Base-by-base conservation (phyloP, 2,329 filamentous ascomycete species). In the Penicillium sp. region DNA sequence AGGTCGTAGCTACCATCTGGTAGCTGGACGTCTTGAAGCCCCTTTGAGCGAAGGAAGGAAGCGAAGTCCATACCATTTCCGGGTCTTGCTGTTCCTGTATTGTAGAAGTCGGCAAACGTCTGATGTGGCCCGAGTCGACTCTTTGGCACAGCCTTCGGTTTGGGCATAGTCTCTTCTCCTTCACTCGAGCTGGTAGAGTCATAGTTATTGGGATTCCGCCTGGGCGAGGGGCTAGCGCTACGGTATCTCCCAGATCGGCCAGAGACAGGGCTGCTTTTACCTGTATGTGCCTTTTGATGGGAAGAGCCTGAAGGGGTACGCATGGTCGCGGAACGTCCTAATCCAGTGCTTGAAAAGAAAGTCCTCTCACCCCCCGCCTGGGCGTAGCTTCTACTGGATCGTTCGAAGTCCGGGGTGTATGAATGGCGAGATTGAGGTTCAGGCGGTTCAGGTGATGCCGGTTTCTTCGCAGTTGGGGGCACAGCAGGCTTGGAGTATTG, bases 321-420 rank as follows among this genome's bases (percentile, higher is more conserved):
- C 53, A 79, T 78, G 62, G 80, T 85, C 12, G 79, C 72, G 50
- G 83, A 83, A 42, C 82, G 77, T 42, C 77, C 75, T 9, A 85
- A 61, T 16, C 77, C 77, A 33, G 81, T 74, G 56, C 75, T 78
- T 37, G 78, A 78, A 62, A 85, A 77, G 53, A 82, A 81, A 0
- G 80, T 85, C 61, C 77, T 82, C 66, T 87, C 84, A 31, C 84
- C 83, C 16, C 78, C 76, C 30, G 75, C 69, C 4, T 75, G 76
- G 14, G 80, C 78, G 67, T 87, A 87, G 41, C 78, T 79, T 22
- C 80, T 82, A 45, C 83, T 77, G 8, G 75, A 71, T 40, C 84
- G 78, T 77, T 82, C 46, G 70, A 76, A 66, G 69, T 83, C 61
- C 61, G 77, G 58, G 55, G 73, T 43, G 19, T 52, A 56, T n/a